Base-by-base conservation (phyloP, 2,329 filamentous ascomycete genomes). In the Colletotrichum sp. region DNA sequence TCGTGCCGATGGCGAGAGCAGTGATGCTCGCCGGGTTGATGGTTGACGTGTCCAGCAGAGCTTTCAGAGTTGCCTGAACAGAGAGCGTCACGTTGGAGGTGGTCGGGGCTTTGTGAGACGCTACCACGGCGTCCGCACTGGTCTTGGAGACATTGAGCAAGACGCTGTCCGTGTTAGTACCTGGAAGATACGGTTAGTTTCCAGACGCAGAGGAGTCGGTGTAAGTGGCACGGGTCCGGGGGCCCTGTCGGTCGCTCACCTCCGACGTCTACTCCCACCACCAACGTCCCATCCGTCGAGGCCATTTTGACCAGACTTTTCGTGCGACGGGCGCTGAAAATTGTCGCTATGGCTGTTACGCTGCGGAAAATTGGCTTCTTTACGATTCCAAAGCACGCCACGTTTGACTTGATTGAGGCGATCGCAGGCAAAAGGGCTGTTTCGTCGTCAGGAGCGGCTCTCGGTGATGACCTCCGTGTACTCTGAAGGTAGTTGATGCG, bases 151-250 rank as follows among this genome's bases (percentile, higher is more conserved):
- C 67, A 74, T 90, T 87, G 18, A 91, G 82, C 21, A 90, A 82
- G 28, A 89, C 88, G 15, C 88, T 88, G 72, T 91, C 89, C 8
- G 89, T 91, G 78, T 90, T 91, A 63, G 89, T 91, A 30, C 88
- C 88, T 77, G 57, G 12, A 2, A 24, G 16, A 8, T 34, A 15
- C 13, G 15, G 36, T 67, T n/a, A 57, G 64, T 70, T 10, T 38
- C 18, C 43, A 16, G 8, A 5, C 16, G 15, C 12, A n/a, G 36
- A 38, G 8, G 16, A n/a, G 3, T 28, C 18, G 6, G 10, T 21
- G 21, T 10, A 34, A 63, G 24, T 65, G 8, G 7, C 43, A 21
- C 21, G 7, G 26, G 28, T 26, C n/a, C 24, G 12, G 67, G 34
- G 5, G 26, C 21, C 48, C n/a, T 10, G 32, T 34, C 12, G 4